Evolutionary conservation across 768 basidiomycete species (phyloP).

Genomic region (Tulasnella calospora): DNA sequence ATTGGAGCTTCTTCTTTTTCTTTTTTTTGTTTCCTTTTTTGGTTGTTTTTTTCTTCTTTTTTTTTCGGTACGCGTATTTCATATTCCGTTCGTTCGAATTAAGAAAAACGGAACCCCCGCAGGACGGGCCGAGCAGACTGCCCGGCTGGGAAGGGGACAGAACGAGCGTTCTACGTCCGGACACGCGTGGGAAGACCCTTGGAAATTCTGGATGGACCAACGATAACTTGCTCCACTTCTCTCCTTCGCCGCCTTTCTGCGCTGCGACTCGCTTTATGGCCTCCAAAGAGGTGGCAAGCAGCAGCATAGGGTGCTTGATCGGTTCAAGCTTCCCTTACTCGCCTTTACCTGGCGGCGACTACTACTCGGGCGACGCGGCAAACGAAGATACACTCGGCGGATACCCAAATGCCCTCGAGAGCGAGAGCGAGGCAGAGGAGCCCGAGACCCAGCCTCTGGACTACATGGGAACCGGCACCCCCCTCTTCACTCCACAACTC

Average conservation of each 20-base stretch:
- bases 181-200: no score
- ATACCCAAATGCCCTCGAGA: neutral
- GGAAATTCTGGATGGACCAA: neutral
- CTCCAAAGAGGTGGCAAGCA: neutral
- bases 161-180: no score
- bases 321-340: constrained; percentile 13
- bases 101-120: no score
- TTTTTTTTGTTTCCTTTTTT: no score
- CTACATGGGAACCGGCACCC: no score
- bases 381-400: neutral
- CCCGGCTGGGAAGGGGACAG: no score
- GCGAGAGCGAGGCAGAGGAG: constrained; percentile 8
- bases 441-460: neutral
- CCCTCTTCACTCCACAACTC: constrained; percentile 8
- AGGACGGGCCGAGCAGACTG: no score
- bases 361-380: neutral
- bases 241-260: neutral
- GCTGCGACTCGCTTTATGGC: neutral
- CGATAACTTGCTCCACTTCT: neutral
- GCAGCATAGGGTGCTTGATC: neutral
- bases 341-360: constrained; percentile 3
- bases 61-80: no score
- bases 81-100: no score
- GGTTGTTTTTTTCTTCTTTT: no score
- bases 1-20: no score